Evolutionary conservation across 306 rosid species (phyloP).

Genomic region (Cicer cuneatum): DNA sequence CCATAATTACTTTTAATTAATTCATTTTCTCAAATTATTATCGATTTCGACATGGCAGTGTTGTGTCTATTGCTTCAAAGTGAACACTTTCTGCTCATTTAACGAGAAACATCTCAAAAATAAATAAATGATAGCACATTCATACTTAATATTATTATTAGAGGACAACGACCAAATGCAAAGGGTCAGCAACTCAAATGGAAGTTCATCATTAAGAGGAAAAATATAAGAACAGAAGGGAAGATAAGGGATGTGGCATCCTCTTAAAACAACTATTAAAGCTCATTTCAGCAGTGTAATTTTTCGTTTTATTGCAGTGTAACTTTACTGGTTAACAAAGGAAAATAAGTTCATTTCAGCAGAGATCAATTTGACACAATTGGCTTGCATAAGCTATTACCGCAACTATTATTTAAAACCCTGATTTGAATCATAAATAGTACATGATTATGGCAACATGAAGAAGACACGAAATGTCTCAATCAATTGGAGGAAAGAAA

Average conservation of each 20-base stretch:
- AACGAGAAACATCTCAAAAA: too few relatives aligned
- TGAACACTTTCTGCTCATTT: too few relatives aligned
- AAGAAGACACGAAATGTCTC: background rate
- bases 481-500: background rate
- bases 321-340: slow-evolving; percentile 9
- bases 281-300: background rate
- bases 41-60: too few relatives aligned
- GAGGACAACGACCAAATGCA: too few relatives aligned
- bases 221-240: background rate
- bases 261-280: background rate
- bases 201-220: background rate
- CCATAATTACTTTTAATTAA: too few relatives aligned
- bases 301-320: background rate
- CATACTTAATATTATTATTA: too few relatives aligned
- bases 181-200: background rate
- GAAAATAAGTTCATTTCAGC: background rate
- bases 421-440: background rate
- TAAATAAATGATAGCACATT: too few relatives aligned
- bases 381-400: background rate
- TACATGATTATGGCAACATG: background rate
- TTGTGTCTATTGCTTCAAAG: too few relatives aligned
- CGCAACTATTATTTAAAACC: background rate
- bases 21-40: too few relatives aligned
- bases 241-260: background rate
- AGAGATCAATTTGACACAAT: background rate